Evolutionary conservation across 2,329 filamentous ascomycete species (phyloP).

Genomic region (Amauroascus niger): DNA sequence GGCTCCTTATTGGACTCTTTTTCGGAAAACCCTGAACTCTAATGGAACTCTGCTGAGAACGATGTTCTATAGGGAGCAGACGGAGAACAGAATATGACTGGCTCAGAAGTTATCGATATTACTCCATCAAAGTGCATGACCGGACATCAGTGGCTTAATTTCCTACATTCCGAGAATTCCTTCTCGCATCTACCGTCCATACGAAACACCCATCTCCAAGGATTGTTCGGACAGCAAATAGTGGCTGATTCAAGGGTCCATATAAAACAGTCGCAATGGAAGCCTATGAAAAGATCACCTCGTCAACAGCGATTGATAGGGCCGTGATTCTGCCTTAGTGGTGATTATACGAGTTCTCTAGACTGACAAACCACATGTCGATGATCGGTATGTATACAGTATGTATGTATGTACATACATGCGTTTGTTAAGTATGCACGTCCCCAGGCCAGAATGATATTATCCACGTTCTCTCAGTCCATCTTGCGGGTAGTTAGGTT

Average conservation of each 20-base stretch:
- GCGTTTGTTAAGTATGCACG: background rate
- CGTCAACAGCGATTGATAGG: background rate
- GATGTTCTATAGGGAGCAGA: background rate
- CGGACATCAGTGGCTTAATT: background rate
- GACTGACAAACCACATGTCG: background rate
- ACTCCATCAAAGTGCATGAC: background rate
- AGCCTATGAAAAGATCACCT: background rate
- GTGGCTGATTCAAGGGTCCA: background rate
- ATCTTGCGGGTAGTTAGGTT: background rate
- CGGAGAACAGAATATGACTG: background rate
- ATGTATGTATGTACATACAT: background rate
- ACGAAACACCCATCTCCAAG: background rate
- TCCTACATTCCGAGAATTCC: background rate
- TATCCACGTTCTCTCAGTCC: conserved; percentile 6
- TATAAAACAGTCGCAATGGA: background rate
- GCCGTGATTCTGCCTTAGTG: background rate
- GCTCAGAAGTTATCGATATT: background rate
- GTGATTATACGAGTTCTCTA: background rate
- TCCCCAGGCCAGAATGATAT: background rate
- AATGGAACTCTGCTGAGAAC: background rate
- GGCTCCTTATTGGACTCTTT: background rate
- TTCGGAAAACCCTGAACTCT: background rate
- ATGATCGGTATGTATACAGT: background rate
- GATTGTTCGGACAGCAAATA: background rate
- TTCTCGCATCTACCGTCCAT: background rate